Percentiles rank a stretch among this genome's conserved stretches.
phyloP scores from a whole-genome alignment of 2,329 filamentous ascomycete species.

The Curvularia eragrostidis region DNA sequence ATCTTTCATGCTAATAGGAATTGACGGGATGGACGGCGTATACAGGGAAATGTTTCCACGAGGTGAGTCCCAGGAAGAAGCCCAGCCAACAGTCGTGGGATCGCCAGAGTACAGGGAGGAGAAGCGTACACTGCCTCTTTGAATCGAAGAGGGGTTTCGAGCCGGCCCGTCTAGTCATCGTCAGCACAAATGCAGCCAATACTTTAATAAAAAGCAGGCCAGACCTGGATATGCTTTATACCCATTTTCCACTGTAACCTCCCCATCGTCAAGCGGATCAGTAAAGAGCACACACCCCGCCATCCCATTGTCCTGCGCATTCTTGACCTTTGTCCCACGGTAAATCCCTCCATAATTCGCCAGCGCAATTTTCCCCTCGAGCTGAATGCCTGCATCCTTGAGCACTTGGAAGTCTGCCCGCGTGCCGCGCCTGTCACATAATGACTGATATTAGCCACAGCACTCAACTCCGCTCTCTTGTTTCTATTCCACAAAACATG shows the following conservation, averaged over 20 bases:
- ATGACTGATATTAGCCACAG: not conserved
- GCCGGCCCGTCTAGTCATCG: slow-evolving; percentile 46
- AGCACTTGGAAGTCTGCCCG: slow-evolving; percentile 55
- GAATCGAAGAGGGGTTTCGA: slow-evolving; percentile 54
- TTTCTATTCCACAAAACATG: too few species aligned
- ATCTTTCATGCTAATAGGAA: slow-evolving; percentile 84
- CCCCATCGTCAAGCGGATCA: slow-evolving; percentile 56
- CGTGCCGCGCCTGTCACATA: slow-evolving; percentile 42
- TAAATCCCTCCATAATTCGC: slow-evolving; percentile 55
- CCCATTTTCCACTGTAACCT: slow-evolving; percentile 50
- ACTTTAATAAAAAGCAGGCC: not conserved
- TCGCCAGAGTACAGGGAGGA: slow-evolving; percentile 62
- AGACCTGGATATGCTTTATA: slow-evolving; percentile 47
- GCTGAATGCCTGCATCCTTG: slow-evolving; percentile 49
- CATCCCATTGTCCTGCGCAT: slow-evolving; percentile 55
- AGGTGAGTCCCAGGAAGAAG: slow-evolving; percentile 79
- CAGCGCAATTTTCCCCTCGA: slow-evolving; percentile 58
- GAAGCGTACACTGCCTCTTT: slow-evolving; percentile 62
- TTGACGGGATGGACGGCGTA: slow-evolving; percentile 70
- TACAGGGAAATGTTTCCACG: slow-evolving; percentile 69
- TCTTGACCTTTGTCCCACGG: slow-evolving; percentile 58
- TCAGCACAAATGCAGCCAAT: not conserved
- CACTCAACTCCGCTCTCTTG: not conserved
- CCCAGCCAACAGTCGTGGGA: slow-evolving; percentile 65
- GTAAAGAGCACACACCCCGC: slow-evolving; percentile 54